These are phyloP conservation scores for Calocybe gambosa DNA, from an alignment of 1,284 basidiomycete species.

Conservation along the genomic window DNA sequence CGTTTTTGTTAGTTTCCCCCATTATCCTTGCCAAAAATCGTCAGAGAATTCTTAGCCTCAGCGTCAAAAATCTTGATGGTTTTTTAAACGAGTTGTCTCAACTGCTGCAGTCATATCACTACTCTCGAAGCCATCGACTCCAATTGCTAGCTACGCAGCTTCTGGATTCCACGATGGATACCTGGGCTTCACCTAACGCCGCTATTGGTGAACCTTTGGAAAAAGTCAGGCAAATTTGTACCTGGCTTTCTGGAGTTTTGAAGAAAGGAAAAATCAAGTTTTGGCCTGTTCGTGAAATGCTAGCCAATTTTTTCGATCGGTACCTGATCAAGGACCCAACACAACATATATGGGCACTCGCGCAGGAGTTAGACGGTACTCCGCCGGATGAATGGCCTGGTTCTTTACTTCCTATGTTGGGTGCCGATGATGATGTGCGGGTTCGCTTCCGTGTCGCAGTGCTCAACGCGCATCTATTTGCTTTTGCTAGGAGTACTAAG, in stretches of 20 bases:
- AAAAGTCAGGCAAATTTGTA: conserved; percentile 43
- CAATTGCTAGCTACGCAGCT: conserved; percentile 56
- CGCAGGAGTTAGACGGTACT: conserved; percentile 25
- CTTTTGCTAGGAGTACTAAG: conserved; percentile 27
- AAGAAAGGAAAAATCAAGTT: conserved; percentile 40
- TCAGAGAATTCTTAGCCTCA: conserved; percentile 50
- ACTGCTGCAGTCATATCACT: conserved; percentile 54
- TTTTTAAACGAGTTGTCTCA: conserved; percentile 51
- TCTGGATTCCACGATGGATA: conserved; percentile 55
- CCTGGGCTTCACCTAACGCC: conserved; percentile 47
- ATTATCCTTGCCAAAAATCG: conserved; percentile 52
- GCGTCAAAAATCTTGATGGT: conserved; percentile 39
- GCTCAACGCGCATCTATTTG: conserved; percentile 57
- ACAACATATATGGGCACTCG: conserved; percentile 42
- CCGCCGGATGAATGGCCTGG: conserved; percentile 31
- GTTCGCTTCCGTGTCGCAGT: conserved; percentile 76
- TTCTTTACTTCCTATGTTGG: conserved; percentile 45
- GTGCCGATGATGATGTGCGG: conserved; percentile 74
- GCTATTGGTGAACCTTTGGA: conserved; percentile 35
- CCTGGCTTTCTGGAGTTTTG: conserved; percentile 46
- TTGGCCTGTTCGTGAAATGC: conserved; percentile 66
- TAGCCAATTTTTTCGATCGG: conserved; percentile 60
- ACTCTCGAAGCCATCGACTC: conserved; percentile 48
- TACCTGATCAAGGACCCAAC: conserved; percentile 60
- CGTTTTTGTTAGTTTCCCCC: conserved; percentile 53